Evolutionary conservation across 2,329 filamentous ascomycete species (phyloP).

Genomic region (Botrytis medusae): DNA sequence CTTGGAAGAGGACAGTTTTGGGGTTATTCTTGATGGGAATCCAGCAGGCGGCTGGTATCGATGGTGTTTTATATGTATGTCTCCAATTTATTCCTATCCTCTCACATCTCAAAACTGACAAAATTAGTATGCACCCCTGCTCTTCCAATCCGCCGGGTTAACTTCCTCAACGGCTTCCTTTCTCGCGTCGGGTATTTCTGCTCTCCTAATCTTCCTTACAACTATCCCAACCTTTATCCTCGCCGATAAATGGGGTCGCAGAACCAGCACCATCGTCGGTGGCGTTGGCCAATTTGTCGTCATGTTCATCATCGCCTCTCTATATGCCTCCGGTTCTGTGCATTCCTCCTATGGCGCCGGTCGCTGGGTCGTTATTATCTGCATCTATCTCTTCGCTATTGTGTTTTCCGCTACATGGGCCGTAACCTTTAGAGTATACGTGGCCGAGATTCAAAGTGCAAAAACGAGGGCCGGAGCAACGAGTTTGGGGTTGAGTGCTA

Average conservation of each 20-base stretch:
- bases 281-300: constrained; percentile 50
- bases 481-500: constrained; percentile 49
- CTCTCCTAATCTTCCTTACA: constrained; percentile 56
- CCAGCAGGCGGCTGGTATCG: constrained; percentile 61
- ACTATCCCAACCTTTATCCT: constrained; percentile 57
- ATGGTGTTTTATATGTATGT: constrained; percentile 59
- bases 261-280: constrained; percentile 53
- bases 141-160: constrained; percentile 61
- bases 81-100: background rate
- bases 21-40: constrained; percentile 59
- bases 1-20: constrained; percentile 49
- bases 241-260: constrained; percentile 58
- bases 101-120: constrained; percentile 5
- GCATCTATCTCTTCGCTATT: constrained; percentile 51
- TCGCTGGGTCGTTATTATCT: constrained; percentile 52
- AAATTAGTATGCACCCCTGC: constrained; percentile 55
- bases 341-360: constrained; percentile 43
- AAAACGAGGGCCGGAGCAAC: constrained; percentile 55
- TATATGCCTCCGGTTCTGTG: constrained; percentile 52
- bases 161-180: constrained; percentile 54
- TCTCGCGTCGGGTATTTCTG: constrained; percentile 61
- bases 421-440: constrained; percentile 56
- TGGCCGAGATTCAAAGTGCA: constrained; percentile 57
- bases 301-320: constrained; percentile 54
- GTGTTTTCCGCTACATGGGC: constrained; percentile 53